Evolutionary conservation across 1,284 basidiomycete species (phyloP), one percentile per base, ranked within the genome.

Genomic region (Austroboletus niveus): DNA sequence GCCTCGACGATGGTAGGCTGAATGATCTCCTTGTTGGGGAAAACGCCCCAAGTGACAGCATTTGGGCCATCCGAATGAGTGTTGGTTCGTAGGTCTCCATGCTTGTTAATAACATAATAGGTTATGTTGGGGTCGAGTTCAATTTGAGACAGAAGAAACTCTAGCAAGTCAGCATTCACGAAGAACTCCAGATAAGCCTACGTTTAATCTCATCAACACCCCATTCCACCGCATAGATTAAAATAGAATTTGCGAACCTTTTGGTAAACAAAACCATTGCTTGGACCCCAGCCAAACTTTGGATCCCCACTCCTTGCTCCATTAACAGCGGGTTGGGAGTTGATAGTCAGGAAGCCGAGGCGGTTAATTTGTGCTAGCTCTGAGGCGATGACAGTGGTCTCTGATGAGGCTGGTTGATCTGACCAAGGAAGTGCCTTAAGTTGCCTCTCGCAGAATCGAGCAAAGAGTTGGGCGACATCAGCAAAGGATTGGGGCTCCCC

Each of bases 1-100:
- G 91, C 89, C 69, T 99, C 97, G 32, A 99, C 97, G 58, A 99
- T 96, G 20, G 97, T 99, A 29, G 96, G 95, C 69, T 99, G 97
- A 45, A 98, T 79, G 63, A 99, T 94, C 76, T 99, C 97, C 71
- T 97, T 95, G 40, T 92, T 93, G 17, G 97, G 96, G 81, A 98
- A 99, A 7, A 97, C 94, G 59, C 96, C 97, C 97, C 96, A 99
- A 0, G 97, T 99, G 43, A 99, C 97, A 8, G 97, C 97, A 64
- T 98, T 99, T 36, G 96, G 94, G 8, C 94, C 92, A 34, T 96
- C 92, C 1, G 88, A 88, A 56, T 89, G 85, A 32, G 87, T 93
- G 76, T 99, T 99, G 48, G 95, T 98, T 50, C 85, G 80, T 61
- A 98, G 80, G 66, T 98, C 95, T 44, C 97, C 97, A 57, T 85